These are phyloP conservation scores for Neurospora sp. DNA, from an alignment of 495 filamentous ascomycete species.

Conservation along the genomic window DNA sequence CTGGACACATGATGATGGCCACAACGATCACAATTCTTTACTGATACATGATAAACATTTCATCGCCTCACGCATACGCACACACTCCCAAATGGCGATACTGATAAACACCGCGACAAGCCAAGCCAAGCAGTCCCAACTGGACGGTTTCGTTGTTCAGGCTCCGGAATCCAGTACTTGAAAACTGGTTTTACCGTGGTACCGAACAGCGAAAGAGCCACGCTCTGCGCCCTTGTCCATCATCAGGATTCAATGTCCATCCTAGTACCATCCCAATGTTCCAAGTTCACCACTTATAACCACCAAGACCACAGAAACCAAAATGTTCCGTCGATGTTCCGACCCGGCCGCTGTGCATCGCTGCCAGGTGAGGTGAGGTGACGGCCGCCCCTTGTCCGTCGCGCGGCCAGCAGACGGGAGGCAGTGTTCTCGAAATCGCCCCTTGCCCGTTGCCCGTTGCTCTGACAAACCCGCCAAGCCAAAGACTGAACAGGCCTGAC, in stretches of 20 bases:
- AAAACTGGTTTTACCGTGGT: not conserved
- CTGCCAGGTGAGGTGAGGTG: not conserved
- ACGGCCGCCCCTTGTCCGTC: not conserved
- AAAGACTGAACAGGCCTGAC: not conserved
- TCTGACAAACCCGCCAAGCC: not conserved
- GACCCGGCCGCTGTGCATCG: not conserved
- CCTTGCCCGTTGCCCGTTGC: not conserved
- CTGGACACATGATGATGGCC: constrained; percentile 1
- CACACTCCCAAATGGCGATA: not conserved
- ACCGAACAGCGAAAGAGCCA: not conserved
- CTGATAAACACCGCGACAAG: not conserved
- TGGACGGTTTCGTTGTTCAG: too few species aligned
- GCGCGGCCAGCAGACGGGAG: not conserved
- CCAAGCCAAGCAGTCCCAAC: not conserved
- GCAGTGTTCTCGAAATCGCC: not conserved
- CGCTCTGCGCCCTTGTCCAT: not conserved
- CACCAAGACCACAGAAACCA: not conserved
- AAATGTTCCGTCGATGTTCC: not conserved
- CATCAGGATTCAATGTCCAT: not conserved
- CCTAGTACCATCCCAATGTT: not conserved
- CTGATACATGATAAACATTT: not conserved
- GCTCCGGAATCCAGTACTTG: not conserved
- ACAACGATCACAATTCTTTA: not conserved
- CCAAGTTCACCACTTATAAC: not conserved
- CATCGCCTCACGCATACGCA: not conserved